A percentile compares a stretch with the other conserved stretches of the same genome.
Evolutionary conservation across 23 red algal species (phyloP).

Genomic region (Porphyridium purpureum): DNA sequence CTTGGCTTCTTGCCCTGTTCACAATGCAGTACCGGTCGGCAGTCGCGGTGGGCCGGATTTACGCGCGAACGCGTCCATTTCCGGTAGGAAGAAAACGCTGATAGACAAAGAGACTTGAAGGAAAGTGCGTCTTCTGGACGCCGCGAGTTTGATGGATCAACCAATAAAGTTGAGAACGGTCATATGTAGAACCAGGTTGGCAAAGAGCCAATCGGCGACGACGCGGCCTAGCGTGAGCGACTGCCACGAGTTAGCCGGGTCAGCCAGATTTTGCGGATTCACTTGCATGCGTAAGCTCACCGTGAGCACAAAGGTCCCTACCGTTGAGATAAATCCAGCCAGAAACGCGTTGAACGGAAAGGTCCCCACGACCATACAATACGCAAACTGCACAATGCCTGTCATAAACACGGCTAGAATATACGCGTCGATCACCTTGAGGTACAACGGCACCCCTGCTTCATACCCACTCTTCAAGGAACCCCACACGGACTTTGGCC

Average conservation of each 20-base stretch:
- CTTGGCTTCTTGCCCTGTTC: too few relatives aligned
- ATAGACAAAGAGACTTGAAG: too few relatives aligned
- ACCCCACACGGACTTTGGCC: too few relatives aligned
- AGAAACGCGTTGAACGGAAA: conserved; percentile 98
- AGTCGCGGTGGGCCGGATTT: too few relatives aligned
- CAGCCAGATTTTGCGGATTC: conserved; percentile 6
- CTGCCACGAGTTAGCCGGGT: conserved; percentile 32
- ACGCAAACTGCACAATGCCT: conserved; percentile 40
- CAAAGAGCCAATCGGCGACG: conserved; percentile 68
- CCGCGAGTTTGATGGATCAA: too few relatives aligned
- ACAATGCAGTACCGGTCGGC: too few relatives aligned
- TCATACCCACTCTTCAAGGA: too few relatives aligned
- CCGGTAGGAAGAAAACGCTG: too few relatives aligned
- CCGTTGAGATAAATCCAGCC: conserved; percentile 38
- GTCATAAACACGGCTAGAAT: conserved; percentile 33
- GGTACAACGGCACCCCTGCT: too few relatives aligned
- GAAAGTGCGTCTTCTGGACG: too few relatives aligned
- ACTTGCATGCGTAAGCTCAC: conserved; percentile 84
- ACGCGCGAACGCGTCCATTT: too few relatives aligned
- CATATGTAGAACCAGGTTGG: conserved; percentile 72
- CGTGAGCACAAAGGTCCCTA: conserved; percentile 78
- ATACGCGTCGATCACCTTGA: conserved; percentile 59
- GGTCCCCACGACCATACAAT: conserved; percentile 39
- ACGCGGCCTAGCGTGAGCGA: conserved; percentile 10
- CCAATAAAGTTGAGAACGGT: conserved; percentile 92